Base-by-base conservation (phyloP, 164 flowering plant species). In the Magnolia officinalis region DNA sequence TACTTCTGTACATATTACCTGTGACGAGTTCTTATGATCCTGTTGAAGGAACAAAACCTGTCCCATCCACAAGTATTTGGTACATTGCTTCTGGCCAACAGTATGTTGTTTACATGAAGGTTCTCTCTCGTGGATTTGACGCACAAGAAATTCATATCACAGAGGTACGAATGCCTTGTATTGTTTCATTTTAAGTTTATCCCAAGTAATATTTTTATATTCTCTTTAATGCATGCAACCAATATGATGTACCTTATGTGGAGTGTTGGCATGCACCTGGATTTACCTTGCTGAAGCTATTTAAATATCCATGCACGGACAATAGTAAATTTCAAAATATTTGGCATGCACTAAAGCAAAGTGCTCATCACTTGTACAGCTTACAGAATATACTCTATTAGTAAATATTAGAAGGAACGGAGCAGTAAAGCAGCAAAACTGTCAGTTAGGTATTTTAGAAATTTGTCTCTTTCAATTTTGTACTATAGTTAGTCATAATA, bases 31-130 rank as follows among this genome's bases (percentile, higher is more conserved):
- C 84, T 78, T 87, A 86, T 74, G 88, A 84, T 82, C 85, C 84
- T 29, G 65, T 88, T 11, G 97, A 90, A 75, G 94, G 86, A 67
- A 72, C 74, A n/a, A 49, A 77, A 77, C 76, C 86, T 73, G 79
- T 79, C 80, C 78, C 92, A 52, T 89, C 96, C 20, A 78, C 74
- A 37, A 74, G 78, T 72, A 85, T 85, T 31, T 94, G 98, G 98
- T 87, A 89, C 81, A 78, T 89, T 75, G 83, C 94, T 80, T 80
- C 84, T 81, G 97, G 92, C 63, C 84, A 74, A 59, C 85, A 82
- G 70, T 96, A 96, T 86, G 86, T 89, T 61, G 79, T 94, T 81
- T 80, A 90, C 74, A 76, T 86, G 80, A 92, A 91, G 86, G 93
- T 89, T 78, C 87, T 89, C 80, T 81, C 97, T 13, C 76, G 50